phyloP scores from a whole-genome alignment of 352 stramenopile species.

The Phytophthora constricta region DNA sequence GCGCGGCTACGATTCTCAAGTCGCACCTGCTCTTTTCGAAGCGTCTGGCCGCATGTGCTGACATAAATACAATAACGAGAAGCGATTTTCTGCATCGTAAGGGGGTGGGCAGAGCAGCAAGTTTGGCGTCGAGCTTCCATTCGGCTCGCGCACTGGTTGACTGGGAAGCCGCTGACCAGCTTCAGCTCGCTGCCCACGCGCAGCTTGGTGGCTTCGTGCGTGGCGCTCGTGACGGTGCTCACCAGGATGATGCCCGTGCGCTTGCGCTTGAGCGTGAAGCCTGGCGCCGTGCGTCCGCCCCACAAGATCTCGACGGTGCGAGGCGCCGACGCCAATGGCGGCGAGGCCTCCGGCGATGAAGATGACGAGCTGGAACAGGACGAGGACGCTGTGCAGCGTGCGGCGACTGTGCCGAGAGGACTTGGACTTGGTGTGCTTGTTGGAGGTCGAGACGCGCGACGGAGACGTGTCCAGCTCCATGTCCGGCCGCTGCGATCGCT shows the following conservation, averaged over 20 bases:
- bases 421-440: slow-evolving; percentile 7
- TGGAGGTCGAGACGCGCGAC: slow-evolving; percentile 3
- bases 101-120: too few relatives aligned
- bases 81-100: slow-evolving; percentile 24
- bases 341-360: slow-evolving; percentile 6
- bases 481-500: slow-evolving; percentile 26
- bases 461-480: slow-evolving; percentile 8
- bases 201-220: slow-evolving; percentile 39
- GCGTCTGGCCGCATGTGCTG: slow-evolving; percentile 12
- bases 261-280: slow-evolving; percentile 82
- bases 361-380: slow-evolving; percentile 14
- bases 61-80: slow-evolving; percentile 35
- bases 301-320: slow-evolving; percentile 78
- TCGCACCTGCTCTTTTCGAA: too few relatives aligned
- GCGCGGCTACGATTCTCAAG: too few relatives aligned
- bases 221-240: slow-evolving; percentile 52
- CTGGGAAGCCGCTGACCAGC: slow-evolving; percentile 77
- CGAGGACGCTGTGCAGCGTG: slow-evolving; percentile 21
- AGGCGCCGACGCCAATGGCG: slow-evolving; percentile 34
- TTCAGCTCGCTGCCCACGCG: slow-evolving; percentile 74
- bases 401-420: slow-evolving; percentile 11
- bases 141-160: slow-evolving; percentile 44
- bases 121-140: slow-evolving; percentile 24
- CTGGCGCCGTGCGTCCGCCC: slow-evolving; percentile 54
- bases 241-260: slow-evolving; percentile 76